Conservation (phyloP, 1,284 basidiomycete genomes). For the Ustilago sp. region DNA sequence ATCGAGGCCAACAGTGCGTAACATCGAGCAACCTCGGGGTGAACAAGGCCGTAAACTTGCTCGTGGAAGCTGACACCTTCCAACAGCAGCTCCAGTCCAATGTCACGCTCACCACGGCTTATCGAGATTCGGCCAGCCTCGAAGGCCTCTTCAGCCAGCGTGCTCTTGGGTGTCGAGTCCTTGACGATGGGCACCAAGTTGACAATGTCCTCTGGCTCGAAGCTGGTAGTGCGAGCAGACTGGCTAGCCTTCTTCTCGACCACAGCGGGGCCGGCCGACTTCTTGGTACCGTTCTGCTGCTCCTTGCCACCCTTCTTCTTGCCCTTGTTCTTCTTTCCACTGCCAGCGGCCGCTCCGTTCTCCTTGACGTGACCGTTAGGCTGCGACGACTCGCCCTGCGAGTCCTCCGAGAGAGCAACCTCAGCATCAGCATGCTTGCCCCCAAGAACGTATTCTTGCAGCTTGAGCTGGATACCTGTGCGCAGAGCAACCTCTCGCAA, state of each 20-base stretch:
- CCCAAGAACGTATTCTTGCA: slow-evolving; percentile 72
- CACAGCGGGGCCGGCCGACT: slow-evolving; percentile 24
- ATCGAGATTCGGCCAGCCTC: slow-evolving; percentile 73
- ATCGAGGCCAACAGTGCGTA: slow-evolving; percentile 73
- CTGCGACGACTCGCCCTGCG: slow-evolving; percentile 68
- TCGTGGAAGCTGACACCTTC: slow-evolving; percentile 74
- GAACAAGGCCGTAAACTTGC: slow-evolving; percentile 74
- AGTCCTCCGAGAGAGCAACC: slow-evolving; percentile 32
- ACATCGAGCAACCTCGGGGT: slow-evolving; percentile 74
- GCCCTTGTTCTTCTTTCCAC: slow-evolving; percentile 50
- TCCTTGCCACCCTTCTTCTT: slow-evolving; percentile 43
- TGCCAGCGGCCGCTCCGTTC: slow-evolving; percentile 8
- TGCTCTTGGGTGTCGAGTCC: slow-evolving; percentile 72
- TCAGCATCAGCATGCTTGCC: slow-evolving; percentile 32
- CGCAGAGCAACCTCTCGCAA: slow-evolving; percentile 73
- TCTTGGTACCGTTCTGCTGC: slow-evolving; percentile 47
- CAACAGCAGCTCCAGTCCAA: slow-evolving; percentile 73
- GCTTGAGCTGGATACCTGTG: slow-evolving; percentile 73
- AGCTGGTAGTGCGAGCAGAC: slow-evolving; percentile 69
- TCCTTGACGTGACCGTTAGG: slow-evolving; percentile 35
- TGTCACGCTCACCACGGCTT: slow-evolving; percentile 71
- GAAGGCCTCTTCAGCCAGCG: slow-evolving; percentile 74
- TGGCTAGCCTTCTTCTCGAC: slow-evolving; percentile 33
- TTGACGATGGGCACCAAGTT: slow-evolving; percentile 73
- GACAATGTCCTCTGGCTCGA: slow-evolving; percentile 73